Conservation (phyloP, 2,329 filamentous ascomycete species). For the Diaporthe amygdali region DNA sequence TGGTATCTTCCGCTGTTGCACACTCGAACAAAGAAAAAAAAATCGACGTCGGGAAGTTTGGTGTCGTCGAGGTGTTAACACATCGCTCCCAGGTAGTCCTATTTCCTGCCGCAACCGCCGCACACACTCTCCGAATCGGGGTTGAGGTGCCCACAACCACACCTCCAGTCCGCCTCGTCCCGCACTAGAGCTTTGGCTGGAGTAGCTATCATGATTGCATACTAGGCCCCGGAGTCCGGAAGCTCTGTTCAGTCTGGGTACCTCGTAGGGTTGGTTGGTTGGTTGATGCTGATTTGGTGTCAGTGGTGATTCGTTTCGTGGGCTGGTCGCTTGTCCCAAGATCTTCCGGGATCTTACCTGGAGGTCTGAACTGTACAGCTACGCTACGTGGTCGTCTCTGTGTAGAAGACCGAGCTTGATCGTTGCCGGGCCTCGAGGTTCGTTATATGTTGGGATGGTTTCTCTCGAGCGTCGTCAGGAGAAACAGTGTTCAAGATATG, state of each 20-base stretch:
- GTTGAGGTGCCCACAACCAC: constrained; percentile 22
- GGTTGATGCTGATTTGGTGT: background rate
- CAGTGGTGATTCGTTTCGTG: background rate
- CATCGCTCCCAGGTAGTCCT: background rate
- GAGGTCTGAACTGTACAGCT: background rate
- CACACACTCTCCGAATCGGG: constrained; percentile 23
- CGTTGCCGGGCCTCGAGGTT: background rate
- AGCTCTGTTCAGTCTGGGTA: background rate
- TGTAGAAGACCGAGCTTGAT: background rate
- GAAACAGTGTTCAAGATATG: background rate
- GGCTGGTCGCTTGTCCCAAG: background rate
- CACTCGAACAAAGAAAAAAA: background rate
- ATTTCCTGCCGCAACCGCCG: constrained; percentile 22
- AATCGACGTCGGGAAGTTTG: background rate
- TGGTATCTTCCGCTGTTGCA: background rate
- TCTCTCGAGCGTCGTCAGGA: background rate
- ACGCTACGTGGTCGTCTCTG: background rate
- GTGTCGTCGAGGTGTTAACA: background rate
- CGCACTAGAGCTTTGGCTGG: constrained; percentile 22
- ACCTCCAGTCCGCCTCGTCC: constrained; percentile 22
- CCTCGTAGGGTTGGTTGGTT: background rate
- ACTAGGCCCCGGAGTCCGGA: background rate
- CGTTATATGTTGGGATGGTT: background rate
- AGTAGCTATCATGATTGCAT: constrained; percentile 20
- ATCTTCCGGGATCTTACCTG: background rate